These are phyloP conservation scores for Kernera saxatilis DNA, from an alignment of 345 rosid genomes.

Conservation along the genomic window DNA sequence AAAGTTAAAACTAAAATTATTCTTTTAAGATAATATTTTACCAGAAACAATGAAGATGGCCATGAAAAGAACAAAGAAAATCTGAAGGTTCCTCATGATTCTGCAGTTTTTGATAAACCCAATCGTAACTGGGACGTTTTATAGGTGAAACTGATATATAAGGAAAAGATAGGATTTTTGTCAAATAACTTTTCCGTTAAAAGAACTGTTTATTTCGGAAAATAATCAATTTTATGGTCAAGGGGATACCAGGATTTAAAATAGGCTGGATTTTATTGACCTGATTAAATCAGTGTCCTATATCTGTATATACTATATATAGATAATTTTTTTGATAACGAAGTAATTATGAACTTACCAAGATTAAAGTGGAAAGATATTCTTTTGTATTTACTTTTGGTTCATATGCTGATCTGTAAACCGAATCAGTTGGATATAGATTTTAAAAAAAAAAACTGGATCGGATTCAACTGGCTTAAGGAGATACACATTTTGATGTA, in stretches of 20 bases:
- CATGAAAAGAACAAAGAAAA: slow-evolving; percentile 11
- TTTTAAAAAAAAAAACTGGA: too few species aligned
- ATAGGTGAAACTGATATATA: not conserved
- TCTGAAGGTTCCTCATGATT: slow-evolving; percentile 14
- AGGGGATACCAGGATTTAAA: not conserved
- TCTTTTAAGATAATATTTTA: not conserved
- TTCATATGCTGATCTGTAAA: not conserved
- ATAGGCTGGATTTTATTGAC: slow-evolving; percentile 5
- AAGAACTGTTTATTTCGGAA: not conserved
- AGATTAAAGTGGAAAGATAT: not conserved
- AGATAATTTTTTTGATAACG: not conserved
- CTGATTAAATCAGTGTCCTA: not conserved
- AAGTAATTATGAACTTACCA: not conserved
- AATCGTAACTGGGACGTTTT: not conserved
- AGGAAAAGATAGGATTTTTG: not conserved
- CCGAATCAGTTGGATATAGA: not conserved
- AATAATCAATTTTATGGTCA: not conserved
- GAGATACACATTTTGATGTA: not conserved
- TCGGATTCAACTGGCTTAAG: not conserved
- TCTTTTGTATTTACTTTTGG: not conserved
- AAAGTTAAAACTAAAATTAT: not conserved
- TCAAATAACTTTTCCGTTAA: not conserved
- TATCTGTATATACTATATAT: not conserved
- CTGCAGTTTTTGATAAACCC: not conserved
- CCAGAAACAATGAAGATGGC: slow-evolving; percentile 24